Evolutionary conservation across 2,329 filamentous ascomycete species (phyloP).

Genomic region (Scolecobasidium constrictum): DNA sequence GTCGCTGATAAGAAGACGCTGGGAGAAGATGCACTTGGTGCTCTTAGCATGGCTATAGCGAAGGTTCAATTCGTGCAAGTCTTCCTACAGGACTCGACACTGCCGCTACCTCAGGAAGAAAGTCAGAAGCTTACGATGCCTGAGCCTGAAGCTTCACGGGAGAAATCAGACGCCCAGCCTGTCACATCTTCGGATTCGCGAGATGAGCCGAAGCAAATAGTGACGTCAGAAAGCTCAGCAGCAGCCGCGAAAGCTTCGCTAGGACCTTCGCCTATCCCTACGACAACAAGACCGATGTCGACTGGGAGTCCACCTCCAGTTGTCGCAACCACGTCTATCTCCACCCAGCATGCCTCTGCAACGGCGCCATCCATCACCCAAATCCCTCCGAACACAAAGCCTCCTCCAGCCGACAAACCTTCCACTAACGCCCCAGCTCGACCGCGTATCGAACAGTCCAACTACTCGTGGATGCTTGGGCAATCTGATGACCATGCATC

Average conservation of each 20-base stretch:
- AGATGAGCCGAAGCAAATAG: background rate
- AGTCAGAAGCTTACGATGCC: background rate
- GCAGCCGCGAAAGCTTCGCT: background rate
- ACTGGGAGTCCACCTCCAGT: background rate
- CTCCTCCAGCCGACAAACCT: conserved; percentile 6
- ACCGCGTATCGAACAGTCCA: conserved; percentile 60
- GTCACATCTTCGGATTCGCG: background rate
- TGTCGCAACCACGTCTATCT: background rate
- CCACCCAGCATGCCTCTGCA: background rate
- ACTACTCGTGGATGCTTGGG: conserved; percentile 67
- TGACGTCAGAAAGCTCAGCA: too few relatives aligned
- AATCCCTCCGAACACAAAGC: background rate
- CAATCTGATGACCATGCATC: conserved; percentile 22
- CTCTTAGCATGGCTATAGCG: conserved; percentile 36
- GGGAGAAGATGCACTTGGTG: conserved; percentile 22
- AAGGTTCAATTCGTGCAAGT: conserved; percentile 41
- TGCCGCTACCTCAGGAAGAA: conserved; percentile 25
- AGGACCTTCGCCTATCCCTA: background rate
- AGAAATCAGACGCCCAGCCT: background rate
- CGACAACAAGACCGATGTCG: background rate
- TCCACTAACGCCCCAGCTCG: conserved; percentile 36
- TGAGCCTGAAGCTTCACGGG: background rate
- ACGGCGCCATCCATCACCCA: background rate
- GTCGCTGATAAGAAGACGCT: conserved; percentile 30
- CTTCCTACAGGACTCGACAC: conserved; percentile 34